Evolutionary conservation across 495 filamentous ascomycete species (phyloP).

Genomic region (Annulohypoxylon nitens): DNA sequence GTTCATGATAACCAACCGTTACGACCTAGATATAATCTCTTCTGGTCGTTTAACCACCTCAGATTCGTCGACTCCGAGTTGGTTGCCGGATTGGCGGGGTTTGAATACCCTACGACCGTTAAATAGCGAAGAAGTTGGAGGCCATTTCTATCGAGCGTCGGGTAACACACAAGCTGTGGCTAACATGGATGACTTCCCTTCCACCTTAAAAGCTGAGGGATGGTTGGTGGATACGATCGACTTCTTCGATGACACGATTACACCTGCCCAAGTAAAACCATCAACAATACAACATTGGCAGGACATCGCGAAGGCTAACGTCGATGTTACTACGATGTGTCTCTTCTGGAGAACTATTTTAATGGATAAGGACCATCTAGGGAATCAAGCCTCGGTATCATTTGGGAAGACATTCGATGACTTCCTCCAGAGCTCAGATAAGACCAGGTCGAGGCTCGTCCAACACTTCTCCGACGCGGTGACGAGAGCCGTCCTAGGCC

Average conservation of each 20-base stretch:
- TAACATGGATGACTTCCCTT: slow-evolving; percentile 12
- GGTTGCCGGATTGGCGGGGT: slow-evolving; percentile 35
- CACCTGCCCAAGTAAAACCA: not conserved
- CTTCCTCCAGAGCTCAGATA: slow-evolving; percentile 21
- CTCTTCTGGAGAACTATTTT: slow-evolving; percentile 27
- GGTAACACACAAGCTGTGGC: slow-evolving; percentile 23
- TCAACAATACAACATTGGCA: slow-evolving; percentile 24
- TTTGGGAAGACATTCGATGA: slow-evolving; percentile 17
- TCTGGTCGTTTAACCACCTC: slow-evolving; percentile 15
- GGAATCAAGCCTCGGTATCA: slow-evolving; percentile 17
- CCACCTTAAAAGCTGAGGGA: slow-evolving; percentile 2
- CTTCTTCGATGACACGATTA: slow-evolving; percentile 12
- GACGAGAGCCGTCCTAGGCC: slow-evolving; percentile 17
- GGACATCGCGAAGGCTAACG: slow-evolving; percentile 2
- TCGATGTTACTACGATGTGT: slow-evolving; percentile 10
- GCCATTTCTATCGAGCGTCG: slow-evolving; percentile 29
- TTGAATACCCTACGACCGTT: slow-evolving; percentile 22
- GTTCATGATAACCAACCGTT: slow-evolving; percentile 20
- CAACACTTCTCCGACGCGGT: slow-evolving; percentile 32
- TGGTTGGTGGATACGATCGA: slow-evolving; percentile 26
- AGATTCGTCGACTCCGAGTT: slow-evolving; percentile 3
- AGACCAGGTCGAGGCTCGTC: slow-evolving; percentile 18
- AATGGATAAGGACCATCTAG: slow-evolving; percentile 37
- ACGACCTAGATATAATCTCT: slow-evolving; percentile 22
- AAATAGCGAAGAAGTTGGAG: slow-evolving; percentile 31